Conservation (phyloP, 2,329 filamentous ascomycete species). For the Colletotrichum caudatum region DNA sequence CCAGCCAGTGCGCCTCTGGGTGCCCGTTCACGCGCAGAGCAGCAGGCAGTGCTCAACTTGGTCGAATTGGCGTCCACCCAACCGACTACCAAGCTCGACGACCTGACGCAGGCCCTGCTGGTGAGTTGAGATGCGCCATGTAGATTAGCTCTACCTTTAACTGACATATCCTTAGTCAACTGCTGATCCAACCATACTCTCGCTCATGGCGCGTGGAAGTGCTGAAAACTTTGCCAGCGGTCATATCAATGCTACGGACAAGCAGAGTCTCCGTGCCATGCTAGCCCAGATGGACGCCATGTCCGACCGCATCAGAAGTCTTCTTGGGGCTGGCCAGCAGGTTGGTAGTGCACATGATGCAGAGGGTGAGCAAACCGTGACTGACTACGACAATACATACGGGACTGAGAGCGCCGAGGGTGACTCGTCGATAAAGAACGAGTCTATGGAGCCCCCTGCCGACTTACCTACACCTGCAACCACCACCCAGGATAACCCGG, state of each 20-base stretch:
- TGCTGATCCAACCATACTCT: slow-evolving; percentile 59
- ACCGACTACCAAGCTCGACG: slow-evolving; percentile 60
- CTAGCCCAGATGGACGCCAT: slow-evolving; percentile 61
- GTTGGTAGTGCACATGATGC: neutral
- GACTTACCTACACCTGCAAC: slow-evolving; percentile 42
- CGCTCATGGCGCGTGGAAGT: slow-evolving; percentile 63
- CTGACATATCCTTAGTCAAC: slow-evolving; percentile 52
- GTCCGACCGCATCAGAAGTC: slow-evolving; percentile 55
- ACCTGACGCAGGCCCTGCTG: slow-evolving; percentile 70
- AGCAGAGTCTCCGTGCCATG: slow-evolving; percentile 60
- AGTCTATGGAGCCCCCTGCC: slow-evolving; percentile 34
- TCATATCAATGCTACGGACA: slow-evolving; percentile 57
- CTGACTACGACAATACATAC: slow-evolving; percentile 37
- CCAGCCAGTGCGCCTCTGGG: slow-evolving; percentile 50
- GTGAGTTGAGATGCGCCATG: slow-evolving; percentile 59
- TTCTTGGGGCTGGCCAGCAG: slow-evolving; percentile 49
- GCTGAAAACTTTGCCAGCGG: slow-evolving; percentile 56
- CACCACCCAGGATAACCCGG: slow-evolving; percentile 48
- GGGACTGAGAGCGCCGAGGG: slow-evolving; percentile 22
- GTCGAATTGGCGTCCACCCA: slow-evolving; percentile 65
- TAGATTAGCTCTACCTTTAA: slow-evolving; percentile 19
- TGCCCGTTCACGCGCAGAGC: slow-evolving; percentile 67
- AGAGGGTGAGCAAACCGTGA: neutral
- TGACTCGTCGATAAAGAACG: slow-evolving; percentile 30
- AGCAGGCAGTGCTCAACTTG: slow-evolving; percentile 75